phyloP scores from a whole-genome alignment of 164 flowering plant genomes.

The Paratinospora sagittata region DNA sequence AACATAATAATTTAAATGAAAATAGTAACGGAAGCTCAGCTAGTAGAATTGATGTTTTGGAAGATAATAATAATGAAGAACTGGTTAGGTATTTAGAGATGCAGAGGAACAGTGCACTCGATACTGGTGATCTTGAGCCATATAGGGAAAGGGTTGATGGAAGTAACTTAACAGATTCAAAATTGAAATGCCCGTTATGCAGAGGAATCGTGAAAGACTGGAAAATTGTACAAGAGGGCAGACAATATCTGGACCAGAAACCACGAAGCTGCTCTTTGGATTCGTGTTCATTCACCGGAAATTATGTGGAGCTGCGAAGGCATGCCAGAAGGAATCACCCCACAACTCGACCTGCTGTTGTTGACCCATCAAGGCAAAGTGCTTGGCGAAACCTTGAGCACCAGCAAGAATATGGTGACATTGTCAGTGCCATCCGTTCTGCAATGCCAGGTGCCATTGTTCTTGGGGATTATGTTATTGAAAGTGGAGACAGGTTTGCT shows the following conservation, averaged over 20 bases:
- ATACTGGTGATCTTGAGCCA: constrained; percentile 12
- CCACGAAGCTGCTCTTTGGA: constrained; percentile 55
- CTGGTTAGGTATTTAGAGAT: constrained; percentile 18
- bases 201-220: constrained; percentile 46
- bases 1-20: constrained; percentile 13
- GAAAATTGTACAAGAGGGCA: constrained; percentile 52
- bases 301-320: constrained; percentile 53
- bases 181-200: constrained; percentile 56
- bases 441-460: constrained; percentile 84
- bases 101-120: constrained; percentile 14
- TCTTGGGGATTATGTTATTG: constrained; percentile 51
- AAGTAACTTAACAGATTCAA: constrained; percentile 21
- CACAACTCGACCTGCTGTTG: constrained; percentile 46
- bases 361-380: constrained; percentile 62
- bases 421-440: constrained; percentile 78
- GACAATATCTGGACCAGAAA: constrained; percentile 52
- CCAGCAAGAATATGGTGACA: constrained; percentile 76
- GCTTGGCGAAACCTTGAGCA: constrained; percentile 78
- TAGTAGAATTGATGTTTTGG: constrained; percentile 12
- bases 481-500: constrained; percentile 35
- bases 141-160: constrained; percentile 14
- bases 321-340: constrained; percentile 69
- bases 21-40: constrained; percentile 15
- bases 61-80: constrained; percentile 18
- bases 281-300: constrained; percentile 55